Conservation (phyloP, 352 stramenopile species). For the Blastocystis sp. region DNA sequence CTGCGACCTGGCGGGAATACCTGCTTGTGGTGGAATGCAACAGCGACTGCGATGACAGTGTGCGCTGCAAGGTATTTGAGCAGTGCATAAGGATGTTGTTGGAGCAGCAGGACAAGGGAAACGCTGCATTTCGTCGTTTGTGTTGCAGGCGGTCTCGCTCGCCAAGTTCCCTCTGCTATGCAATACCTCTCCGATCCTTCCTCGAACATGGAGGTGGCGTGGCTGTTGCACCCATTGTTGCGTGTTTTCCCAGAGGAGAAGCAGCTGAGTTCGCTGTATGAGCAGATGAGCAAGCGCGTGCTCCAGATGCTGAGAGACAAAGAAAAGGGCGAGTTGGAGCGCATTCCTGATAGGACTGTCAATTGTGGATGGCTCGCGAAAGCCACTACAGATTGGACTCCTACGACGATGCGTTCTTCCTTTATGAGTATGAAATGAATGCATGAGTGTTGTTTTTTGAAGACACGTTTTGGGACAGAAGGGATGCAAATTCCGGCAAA, state of each 20-base stretch:
- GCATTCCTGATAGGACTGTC: neutral
- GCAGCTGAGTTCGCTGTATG: neutral
- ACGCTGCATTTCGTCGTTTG: neutral
- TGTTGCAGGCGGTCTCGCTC: neutral
- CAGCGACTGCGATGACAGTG: neutral
- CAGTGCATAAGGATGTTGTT: neutral
- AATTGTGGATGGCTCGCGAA: neutral
- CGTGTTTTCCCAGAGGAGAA: neutral
- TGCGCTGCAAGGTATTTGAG: neutral
- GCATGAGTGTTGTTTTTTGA: too few relatives aligned
- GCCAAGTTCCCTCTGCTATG: neutral
- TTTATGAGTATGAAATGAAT: neutral
- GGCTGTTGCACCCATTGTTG: neutral
- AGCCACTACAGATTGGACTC: neutral
- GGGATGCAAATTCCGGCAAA: too few relatives aligned
- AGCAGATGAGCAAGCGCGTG: neutral
- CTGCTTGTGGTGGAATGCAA: neutral
- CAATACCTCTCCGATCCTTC: neutral
- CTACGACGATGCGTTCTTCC: neutral
- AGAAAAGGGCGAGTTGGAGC: neutral
- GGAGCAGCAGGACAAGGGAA: neutral
- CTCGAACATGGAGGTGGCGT: neutral
- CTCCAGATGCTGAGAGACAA: neutral
- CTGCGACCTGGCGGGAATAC: neutral
- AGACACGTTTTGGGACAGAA: too few relatives aligned